Evolutionary conservation across 257 asterid genomes (phyloP).

Genomic region (Gynochthodes officinalis): DNA sequence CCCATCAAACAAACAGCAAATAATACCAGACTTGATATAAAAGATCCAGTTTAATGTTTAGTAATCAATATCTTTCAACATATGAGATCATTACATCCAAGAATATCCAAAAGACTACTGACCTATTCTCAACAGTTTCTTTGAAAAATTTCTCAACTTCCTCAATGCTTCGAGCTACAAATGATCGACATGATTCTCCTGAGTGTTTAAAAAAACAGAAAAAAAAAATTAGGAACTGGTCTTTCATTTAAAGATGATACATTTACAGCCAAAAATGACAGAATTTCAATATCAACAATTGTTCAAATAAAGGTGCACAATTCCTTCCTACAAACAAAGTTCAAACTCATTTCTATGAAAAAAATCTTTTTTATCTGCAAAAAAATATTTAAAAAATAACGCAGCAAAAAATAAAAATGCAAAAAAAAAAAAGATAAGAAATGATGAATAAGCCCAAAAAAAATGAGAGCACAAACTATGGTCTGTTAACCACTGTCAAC

Average conservation of each 20-base stretch:
- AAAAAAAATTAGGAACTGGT: slow-evolving; percentile 3
- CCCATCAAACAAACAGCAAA: background rate
- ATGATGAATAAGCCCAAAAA: background rate
- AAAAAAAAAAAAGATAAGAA: background rate
- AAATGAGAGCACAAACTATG: background rate
- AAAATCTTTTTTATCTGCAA: background rate
- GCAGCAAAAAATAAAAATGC: background rate
- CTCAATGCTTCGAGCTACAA: slow-evolving; percentile 62
- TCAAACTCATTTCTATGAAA: background rate
- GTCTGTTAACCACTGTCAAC: background rate
- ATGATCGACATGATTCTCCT: slow-evolving; percentile 88
- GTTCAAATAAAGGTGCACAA: background rate
- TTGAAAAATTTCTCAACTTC: slow-evolving; percentile 77
- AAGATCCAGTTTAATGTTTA: background rate
- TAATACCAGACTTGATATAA: background rate
- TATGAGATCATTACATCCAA: background rate
- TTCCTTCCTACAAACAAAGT: slow-evolving; percentile 2
- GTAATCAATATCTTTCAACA: background rate
- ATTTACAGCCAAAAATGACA: background rate
- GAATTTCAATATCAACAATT: background rate
- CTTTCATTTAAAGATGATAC: background rate
- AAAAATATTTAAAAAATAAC: background rate
- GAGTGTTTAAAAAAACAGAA: slow-evolving; percentile 14
- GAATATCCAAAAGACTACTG: slow-evolving; percentile 6
- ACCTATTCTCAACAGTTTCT: slow-evolving; percentile 88